Conservation (phyloP, 106 monocot species). For the Vanilla planifolia region DNA sequence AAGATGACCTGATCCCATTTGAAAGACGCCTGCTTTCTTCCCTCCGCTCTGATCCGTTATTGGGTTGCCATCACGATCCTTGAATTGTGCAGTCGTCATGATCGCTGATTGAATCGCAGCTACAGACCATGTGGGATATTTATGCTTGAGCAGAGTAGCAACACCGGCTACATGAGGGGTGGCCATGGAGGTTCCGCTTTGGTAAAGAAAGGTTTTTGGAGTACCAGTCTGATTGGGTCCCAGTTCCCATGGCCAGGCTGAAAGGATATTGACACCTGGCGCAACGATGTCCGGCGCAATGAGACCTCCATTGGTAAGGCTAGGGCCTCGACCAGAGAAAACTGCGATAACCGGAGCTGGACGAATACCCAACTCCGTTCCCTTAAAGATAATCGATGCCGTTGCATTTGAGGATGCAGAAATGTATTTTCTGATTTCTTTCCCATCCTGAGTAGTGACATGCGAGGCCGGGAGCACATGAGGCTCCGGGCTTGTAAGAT, state of each 20-base stretch:
- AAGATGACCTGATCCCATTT: slow-evolving; percentile 17
- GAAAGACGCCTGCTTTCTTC: not conserved
- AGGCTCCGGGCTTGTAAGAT: slow-evolving; percentile 6
- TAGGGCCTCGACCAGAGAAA: slow-evolving; percentile 35
- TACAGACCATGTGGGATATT: slow-evolving; percentile 16
- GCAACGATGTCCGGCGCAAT: slow-evolving; percentile 33
- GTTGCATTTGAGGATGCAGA: slow-evolving; percentile 1
- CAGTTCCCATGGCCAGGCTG: slow-evolving; percentile 28
- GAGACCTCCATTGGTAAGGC: slow-evolving; percentile 9
- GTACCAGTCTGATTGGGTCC: not conserved
- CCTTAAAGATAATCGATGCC: slow-evolving; percentile 5
- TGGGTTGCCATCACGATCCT: slow-evolving; percentile 4
- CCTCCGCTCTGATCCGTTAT: slow-evolving; percentile 8
- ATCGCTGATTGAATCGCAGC: slow-evolving; percentile 26
- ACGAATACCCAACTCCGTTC: not conserved
- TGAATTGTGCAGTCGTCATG: slow-evolving; percentile 16
- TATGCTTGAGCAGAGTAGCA: slow-evolving; percentile 18
- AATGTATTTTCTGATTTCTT: not conserved
- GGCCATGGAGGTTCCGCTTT: slow-evolving; percentile 41
- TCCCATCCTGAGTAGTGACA: not conserved
- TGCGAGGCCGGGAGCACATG: slow-evolving; percentile 28
- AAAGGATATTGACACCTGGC: slow-evolving; percentile 33
- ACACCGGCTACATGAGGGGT: slow-evolving; percentile 46
- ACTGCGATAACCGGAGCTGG: slow-evolving; percentile 12
- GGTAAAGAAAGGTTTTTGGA: slow-evolving; percentile 11